Base-by-base conservation (phyloP, 345 rosid genomes). In the Pugionium cornutum region DNA sequence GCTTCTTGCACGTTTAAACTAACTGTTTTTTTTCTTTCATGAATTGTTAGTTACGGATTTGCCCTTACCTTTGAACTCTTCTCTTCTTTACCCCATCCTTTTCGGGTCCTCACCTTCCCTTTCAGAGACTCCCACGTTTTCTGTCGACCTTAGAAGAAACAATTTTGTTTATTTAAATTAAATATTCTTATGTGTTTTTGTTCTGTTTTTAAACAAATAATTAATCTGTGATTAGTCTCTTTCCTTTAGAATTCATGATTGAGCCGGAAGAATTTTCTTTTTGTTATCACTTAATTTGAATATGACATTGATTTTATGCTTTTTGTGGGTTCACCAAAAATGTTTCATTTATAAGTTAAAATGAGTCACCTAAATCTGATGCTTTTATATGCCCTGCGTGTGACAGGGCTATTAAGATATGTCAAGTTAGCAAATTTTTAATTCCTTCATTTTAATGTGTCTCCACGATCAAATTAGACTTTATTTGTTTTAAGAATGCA, bases 1-100 rank as follows among this genome's bases (percentile, higher is more conserved):
- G 62, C 62, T 53, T 62, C 74, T 61, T 69, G 41, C 67, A 61
- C 54, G 74, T 61, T 53, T 66, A 51, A 53, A 70, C 63, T 46
- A 70, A 62, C 63, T 70, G 9, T 33, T 43, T 41, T 69, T 60
- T 39, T 60, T 60, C 46, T 40, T 4, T 2, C 0, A 9, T 28
- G 1, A 28, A 1, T 34, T 9, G 0, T 29, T 53, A 45, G 18
- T 70, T 30, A 62, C 68, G 31, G 3, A 9, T 2, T 26, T 30
- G 2, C n/a, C 57, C 55, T 7, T 54, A 0, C 1, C 50, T 54
- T 54, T 70, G 75, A 70, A 70, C 34, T 47, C 30, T 47, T 62
- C 69, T 52, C 40, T n/a, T 69, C 10, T 35, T 43, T 60, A 18
- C 2, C 45, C 66, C 60, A 41, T 54, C 18, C 4, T 44, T 70